These are phyloP conservation scores for Pythium brassicae DNA, from an alignment of 352 stramenopile genomes.

Conservation along the genomic window DNA sequence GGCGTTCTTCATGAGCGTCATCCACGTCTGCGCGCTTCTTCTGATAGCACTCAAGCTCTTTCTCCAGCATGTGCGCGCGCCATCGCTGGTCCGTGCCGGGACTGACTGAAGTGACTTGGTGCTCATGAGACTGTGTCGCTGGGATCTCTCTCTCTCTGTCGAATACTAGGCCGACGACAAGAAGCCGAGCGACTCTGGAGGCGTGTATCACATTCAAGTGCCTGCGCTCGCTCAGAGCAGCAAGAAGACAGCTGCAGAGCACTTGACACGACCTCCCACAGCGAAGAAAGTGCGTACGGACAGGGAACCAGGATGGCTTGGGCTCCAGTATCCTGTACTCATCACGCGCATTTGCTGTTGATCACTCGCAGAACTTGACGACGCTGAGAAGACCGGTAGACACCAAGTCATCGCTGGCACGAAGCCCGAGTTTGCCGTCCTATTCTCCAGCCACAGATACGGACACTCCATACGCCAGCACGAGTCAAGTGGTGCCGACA, in stretches of 20 bases:
- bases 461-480: background rate
- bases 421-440: slow-evolving; percentile 18
- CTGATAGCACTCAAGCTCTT: slow-evolving; percentile 73
- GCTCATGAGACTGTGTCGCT: background rate
- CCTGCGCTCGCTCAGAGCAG: background rate
- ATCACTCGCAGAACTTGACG: background rate
- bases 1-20: slow-evolving; percentile 56
- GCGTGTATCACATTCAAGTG: too few species aligned
- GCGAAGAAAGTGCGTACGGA: too few species aligned
- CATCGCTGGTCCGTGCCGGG: too few species aligned
- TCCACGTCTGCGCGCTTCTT: slow-evolving; percentile 57
- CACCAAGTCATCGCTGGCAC: slow-evolving; percentile 19
- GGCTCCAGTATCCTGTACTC: too few species aligned
- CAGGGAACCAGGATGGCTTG: too few species aligned
- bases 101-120: background rate
- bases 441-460: background rate
- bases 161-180: slow-evolving; percentile 29
- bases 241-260: too few species aligned
- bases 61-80: slow-evolving; percentile 52
- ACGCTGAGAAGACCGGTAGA: slow-evolving; percentile 12
- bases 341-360: slow-evolving; percentile 1
- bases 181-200: background rate
- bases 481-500: background rate
- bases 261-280: too few species aligned
- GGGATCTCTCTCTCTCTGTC: background rate